Evolutionary conservation across 306 rosid species (phyloP).

Genomic region (Luffa aegyptiaca): DNA sequence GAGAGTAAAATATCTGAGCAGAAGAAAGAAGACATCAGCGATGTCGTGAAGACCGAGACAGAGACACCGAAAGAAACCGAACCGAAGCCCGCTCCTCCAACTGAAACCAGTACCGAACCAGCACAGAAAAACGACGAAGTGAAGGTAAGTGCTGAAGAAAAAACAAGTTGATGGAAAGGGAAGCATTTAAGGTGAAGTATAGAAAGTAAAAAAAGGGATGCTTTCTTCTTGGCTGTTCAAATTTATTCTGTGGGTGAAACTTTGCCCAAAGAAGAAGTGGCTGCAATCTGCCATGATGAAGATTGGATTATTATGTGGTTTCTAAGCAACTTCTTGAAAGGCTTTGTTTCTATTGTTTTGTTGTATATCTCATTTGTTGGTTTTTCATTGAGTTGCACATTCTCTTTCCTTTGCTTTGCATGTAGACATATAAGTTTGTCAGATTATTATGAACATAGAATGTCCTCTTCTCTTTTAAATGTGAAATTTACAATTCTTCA

Average conservation of each 20-base stretch:
- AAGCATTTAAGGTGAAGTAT: not conserved
- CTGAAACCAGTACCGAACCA: not conserved
- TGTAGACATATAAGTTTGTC: not conserved
- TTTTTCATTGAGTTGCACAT: not conserved
- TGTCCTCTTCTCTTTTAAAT: not conserved
- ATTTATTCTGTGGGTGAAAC: not conserved
- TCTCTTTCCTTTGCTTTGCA: not conserved
- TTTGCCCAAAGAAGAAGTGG: not conserved
- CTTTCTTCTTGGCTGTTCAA: not conserved
- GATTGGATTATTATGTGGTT: not conserved
- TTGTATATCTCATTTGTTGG: constrained; percentile 6
- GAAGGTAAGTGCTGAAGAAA: not conserved
- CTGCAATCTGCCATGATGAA: not conserved
- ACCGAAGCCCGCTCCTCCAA: not conserved
- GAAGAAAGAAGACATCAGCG: not conserved
- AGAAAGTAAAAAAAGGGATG: not conserved
- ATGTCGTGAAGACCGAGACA: not conserved
- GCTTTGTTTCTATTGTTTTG: constrained; percentile 2
- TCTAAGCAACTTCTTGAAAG: not conserved
- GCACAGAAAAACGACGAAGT: not conserved
- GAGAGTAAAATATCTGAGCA: not conserved
- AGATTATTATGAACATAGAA: not conserved
- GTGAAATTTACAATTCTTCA: not conserved
- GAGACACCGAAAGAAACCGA: constrained; percentile 1
- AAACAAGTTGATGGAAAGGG: not conserved